Percentiles rank a stretch among this genome's conserved stretches.
Conservation (phyloP, 495 filamentous ascomycete genomes). For the Penicillium ochrochloron region DNA sequence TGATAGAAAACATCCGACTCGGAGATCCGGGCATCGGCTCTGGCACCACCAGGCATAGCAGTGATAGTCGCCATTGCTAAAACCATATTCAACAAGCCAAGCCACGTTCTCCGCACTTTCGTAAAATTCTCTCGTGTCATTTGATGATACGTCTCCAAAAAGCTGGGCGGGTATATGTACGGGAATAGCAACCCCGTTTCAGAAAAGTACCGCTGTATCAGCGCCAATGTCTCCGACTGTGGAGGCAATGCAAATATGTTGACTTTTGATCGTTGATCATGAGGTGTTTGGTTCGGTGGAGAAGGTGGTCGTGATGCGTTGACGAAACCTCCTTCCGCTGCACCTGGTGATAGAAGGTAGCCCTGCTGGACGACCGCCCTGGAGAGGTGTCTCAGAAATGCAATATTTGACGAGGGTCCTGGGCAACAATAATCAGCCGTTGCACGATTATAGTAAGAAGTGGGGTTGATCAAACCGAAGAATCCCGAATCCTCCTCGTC, state of each 20-base stretch:
- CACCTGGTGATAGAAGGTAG: slow-evolving; percentile 10
- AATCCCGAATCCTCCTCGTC: slow-evolving; percentile 53
- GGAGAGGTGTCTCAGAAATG: slow-evolving; percentile 46
- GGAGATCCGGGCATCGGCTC: slow-evolving; percentile 24
- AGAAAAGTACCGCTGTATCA: slow-evolving; percentile 40
- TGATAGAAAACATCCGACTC: slow-evolving; percentile 46
- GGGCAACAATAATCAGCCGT: slow-evolving; percentile 13
- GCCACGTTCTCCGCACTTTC: slow-evolving; percentile 41
- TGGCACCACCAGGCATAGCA: slow-evolving; percentile 22
- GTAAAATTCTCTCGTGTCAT: slow-evolving; percentile 35
- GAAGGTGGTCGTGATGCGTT: slow-evolving; percentile 29
- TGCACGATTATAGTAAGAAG: background rate
- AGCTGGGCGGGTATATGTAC: slow-evolving; percentile 42
- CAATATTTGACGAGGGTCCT: slow-evolving; percentile 55
- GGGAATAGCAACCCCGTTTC: slow-evolving; percentile 47
- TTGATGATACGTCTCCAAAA: slow-evolving; percentile 41
- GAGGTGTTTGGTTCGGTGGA: slow-evolving; percentile 4
- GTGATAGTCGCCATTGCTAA: slow-evolving; percentile 29
- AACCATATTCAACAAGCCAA: slow-evolving; percentile 32
- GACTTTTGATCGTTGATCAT: slow-evolving; percentile 8
- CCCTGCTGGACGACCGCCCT: slow-evolving; percentile 29
- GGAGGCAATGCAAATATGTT: slow-evolving; percentile 33
- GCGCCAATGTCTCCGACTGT: slow-evolving; percentile 24
- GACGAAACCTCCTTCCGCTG: slow-evolving; percentile 25
- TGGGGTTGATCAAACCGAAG: slow-evolving; percentile 37